Base-by-base conservation (phyloP, 371 early-diverging fungal genomes). In the Basidiobolus meristosporus region DNA sequence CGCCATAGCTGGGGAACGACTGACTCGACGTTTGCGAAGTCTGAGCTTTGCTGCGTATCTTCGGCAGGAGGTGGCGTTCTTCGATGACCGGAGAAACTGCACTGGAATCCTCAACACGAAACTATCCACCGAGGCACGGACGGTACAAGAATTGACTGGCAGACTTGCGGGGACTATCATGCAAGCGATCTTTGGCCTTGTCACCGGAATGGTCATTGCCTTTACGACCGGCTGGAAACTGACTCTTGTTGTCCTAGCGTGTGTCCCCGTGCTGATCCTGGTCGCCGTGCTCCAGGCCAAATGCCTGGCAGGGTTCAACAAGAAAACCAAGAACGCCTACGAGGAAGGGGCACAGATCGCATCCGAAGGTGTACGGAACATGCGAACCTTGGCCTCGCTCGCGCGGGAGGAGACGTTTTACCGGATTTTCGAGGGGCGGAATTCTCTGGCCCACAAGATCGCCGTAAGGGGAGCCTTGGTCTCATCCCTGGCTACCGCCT, bases 321-420 rank as follows among this genome's bases (percentile, higher is more conserved):
- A 20, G 15, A 36, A 12, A 23, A 36, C 10, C 7, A 63, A 69
- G 43, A 67, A 65, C 42, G 68, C 75, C 0, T 78, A 78, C 41
- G 70, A 70, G 46, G 50, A 67, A 16, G 68, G 78, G 35, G 72
- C 73, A 46, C 70, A 74, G 52, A 69, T 73, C 35, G 83, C 88
- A 36, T 69, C 70, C 51, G 96, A 95, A 52, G 82, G 84, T n/a
- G 75, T 90, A 39, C 68, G 68, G 36, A 72, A 77, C 48, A 78
- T 95, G 32, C 71, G 90, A 28, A 91, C 92, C 0, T 86, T 95
- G 11, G 72, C 75, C 30, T 64, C 82, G 1, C 63, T 95, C 14
- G 78, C 80, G 23, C 75, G 80, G 43, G 89, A 95, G 51, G 40
- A 20, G 52, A 67, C 32, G 72, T 86, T 63, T 76, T 21, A 59